Conservation (phyloP, 2,329 filamentous ascomycete genomes). For the Botrytis deweyae region DNA sequence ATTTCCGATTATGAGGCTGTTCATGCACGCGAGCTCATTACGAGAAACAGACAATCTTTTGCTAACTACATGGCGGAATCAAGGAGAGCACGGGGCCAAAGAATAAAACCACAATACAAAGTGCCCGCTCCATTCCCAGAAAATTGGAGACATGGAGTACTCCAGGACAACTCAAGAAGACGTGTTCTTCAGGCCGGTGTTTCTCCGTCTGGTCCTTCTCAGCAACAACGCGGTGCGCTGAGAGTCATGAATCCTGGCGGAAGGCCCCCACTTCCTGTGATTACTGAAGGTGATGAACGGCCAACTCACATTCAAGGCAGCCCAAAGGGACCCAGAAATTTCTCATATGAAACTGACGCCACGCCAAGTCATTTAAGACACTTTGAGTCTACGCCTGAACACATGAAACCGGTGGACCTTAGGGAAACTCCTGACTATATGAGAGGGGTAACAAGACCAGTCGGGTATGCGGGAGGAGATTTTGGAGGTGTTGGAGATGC, state of each 20-base stretch:
- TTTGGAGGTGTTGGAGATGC: not conserved
- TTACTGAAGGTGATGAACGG: not conserved
- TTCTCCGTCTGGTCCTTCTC: fast-evolving
- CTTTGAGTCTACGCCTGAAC: not conserved
- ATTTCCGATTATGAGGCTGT: not conserved
- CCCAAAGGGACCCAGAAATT: not conserved
- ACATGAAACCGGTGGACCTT: not conserved
- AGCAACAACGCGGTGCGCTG: not conserved
- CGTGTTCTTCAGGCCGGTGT: not conserved
- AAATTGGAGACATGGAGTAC: not conserved
- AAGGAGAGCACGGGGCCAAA: not conserved
- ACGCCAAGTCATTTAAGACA: not conserved
- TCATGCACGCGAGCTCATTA: not conserved
- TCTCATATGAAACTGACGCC: not conserved
- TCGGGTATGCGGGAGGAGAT: not conserved
- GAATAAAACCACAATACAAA: not conserved
- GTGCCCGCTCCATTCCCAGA: not conserved
- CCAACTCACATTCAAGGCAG: not conserved
- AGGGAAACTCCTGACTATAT: not conserved
- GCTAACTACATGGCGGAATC: fast-evolving
- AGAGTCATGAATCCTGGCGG: not conserved
- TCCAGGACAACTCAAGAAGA: not conserved
- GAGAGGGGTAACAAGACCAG: not conserved
- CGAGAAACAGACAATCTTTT: not conserved
- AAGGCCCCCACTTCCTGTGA: not conserved